Conservation (phyloP, 306 rosid genomes). For the Ormosia emarginata region DNA sequence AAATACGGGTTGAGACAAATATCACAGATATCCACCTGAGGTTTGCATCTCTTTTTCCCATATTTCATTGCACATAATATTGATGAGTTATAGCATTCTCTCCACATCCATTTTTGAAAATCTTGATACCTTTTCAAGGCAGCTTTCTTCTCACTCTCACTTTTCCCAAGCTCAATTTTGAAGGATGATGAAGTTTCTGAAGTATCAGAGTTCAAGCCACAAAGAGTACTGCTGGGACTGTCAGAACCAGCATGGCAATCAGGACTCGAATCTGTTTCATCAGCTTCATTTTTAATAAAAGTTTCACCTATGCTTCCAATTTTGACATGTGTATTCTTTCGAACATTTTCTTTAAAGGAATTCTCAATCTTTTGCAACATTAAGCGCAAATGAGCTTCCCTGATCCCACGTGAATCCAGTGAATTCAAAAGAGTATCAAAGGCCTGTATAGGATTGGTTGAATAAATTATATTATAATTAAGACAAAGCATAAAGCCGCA, state of each 20-base stretch:
- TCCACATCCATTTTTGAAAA: slow-evolving; percentile 88
- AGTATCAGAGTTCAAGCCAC: slow-evolving; percentile 61
- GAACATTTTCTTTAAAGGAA: slow-evolving; percentile 70
- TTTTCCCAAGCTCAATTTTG: slow-evolving; percentile 82
- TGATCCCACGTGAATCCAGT: slow-evolving; percentile 84
- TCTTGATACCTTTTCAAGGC: slow-evolving; percentile 83
- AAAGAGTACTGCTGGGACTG: slow-evolving; percentile 81
- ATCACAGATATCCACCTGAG: slow-evolving; percentile 66
- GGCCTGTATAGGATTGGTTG: slow-evolving; percentile 48
- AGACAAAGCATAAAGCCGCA: background rate
- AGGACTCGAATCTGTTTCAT: slow-evolving; percentile 57
- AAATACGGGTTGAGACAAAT: slow-evolving; percentile 57
- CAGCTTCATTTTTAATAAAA: slow-evolving; percentile 56
- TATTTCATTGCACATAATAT: slow-evolving; percentile 58
- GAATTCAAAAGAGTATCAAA: slow-evolving; percentile 72
- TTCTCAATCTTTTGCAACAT: slow-evolving; percentile 87
- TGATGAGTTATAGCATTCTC: slow-evolving; percentile 65
- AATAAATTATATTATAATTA: background rate
- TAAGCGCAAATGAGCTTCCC: slow-evolving; percentile 88
- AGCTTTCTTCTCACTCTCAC: slow-evolving; percentile 72
- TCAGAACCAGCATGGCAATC: slow-evolving; percentile 49
- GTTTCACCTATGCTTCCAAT: slow-evolving; percentile 29
- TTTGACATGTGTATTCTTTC: slow-evolving; percentile 43
- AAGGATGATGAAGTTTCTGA: slow-evolving; percentile 72
- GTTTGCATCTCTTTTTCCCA: slow-evolving; percentile 67